Conservation (phyloP, 306 rosid genomes). For the Senna siamea region DNA sequence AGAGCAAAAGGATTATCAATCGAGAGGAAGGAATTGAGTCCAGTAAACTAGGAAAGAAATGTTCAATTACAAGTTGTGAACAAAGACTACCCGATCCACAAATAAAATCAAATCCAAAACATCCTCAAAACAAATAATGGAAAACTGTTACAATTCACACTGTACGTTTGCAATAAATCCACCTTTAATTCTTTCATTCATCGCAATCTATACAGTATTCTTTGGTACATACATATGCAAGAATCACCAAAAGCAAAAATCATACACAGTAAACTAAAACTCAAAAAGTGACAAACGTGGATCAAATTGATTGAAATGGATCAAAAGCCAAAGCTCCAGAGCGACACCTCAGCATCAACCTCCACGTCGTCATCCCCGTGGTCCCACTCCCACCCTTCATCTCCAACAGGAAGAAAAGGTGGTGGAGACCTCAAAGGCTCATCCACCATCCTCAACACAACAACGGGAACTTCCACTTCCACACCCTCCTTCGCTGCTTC, state of each 20-base stretch:
- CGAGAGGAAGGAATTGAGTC: slow-evolving; percentile 27
- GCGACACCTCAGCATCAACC: slow-evolving; percentile 37
- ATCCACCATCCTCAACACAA: slow-evolving; percentile 40
- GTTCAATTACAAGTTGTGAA: slow-evolving; percentile 9
- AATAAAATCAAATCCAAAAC: slow-evolving; percentile 30
- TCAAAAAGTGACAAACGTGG: no score
- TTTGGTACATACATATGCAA: no score
- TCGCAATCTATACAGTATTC: no score
- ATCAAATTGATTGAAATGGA: no score
- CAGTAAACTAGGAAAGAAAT: slow-evolving; percentile 15
- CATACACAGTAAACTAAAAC: no score
- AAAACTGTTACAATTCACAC: slow-evolving; percentile 54
- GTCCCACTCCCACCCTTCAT: background rate
- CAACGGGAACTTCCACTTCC: background rate
- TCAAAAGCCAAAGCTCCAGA: slow-evolving; percentile 48
- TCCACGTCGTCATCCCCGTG: slow-evolving; percentile 41
- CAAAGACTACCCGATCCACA: slow-evolving; percentile 20
- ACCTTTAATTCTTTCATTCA: no score
- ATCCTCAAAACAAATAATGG: background rate
- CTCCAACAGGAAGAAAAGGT: slow-evolving; percentile 5
- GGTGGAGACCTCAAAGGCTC: slow-evolving; percentile 56
- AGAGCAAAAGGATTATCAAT: slow-evolving; percentile 85
- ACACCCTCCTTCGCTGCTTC: no score
- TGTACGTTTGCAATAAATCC: slow-evolving; percentile 98
- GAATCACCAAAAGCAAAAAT: no score